Conservation (phyloP, 352 stramenopile genomes). For the Elongisporangium senticosum region DNA sequence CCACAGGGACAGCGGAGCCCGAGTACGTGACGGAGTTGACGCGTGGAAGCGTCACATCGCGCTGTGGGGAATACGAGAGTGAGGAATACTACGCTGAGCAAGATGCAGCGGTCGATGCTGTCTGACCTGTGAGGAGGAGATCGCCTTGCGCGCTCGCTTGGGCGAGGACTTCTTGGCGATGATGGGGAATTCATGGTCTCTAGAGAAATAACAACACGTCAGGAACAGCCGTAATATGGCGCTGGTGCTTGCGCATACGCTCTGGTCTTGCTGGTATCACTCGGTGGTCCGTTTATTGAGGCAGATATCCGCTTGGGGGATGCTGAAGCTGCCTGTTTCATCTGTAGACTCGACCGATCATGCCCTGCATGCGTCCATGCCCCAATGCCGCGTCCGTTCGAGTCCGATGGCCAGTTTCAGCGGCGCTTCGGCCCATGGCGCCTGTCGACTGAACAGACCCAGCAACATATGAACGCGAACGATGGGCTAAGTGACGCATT, state of each 20-base stretch:
- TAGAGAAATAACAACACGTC: neutral
- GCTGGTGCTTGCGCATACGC: neutral
- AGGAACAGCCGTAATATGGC: neutral
- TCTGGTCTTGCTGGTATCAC: neutral
- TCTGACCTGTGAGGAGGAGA: neutral
- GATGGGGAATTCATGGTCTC: neutral
- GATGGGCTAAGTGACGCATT: neutral
- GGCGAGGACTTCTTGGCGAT: conserved; percentile 5
- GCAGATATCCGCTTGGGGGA: neutral
- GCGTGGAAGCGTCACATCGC: neutral
- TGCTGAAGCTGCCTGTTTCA: neutral
- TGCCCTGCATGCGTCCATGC: neutral
- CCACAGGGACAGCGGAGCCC: neutral
- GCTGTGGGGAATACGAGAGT: neutral
- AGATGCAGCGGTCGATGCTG: neutral
- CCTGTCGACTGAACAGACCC: neutral
- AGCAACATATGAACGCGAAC: neutral
- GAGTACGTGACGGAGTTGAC: neutral
- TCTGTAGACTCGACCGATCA: neutral
- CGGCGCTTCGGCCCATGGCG: neutral
- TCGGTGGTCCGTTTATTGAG: neutral
- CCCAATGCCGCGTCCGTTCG: neutral
- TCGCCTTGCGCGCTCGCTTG: neutral
- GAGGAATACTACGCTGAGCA: no score
- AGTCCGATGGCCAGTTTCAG: neutral